Evolutionary conservation across 805 yeast genomes (phyloP), one percentile per base, ranked within the genome.

Genomic region (Lipomyces sp.): DNA sequence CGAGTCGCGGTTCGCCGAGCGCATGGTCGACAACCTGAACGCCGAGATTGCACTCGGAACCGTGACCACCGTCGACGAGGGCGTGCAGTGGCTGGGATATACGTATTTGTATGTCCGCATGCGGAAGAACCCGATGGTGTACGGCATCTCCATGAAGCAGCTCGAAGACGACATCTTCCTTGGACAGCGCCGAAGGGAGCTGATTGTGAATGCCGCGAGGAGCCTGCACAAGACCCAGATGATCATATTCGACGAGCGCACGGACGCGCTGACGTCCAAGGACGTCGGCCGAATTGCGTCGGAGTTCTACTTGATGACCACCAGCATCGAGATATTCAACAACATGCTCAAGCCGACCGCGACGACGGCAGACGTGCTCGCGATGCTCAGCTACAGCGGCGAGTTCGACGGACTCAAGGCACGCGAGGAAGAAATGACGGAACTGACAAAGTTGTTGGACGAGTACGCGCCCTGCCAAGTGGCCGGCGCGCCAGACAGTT

Each of bases 21-120:
- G 86, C 62, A 68, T 93, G 28, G 89, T 86, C 18, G 99, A 93
- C 65, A 93, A 91, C 59, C 73, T 93, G 63, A 95, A 95, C 67
- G 99, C 99, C 0, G 99, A 93, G 66, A 88, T 95, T 21, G 84
- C 98, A 0, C 68, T 93, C 18, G 99, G 99, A 1, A 90, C 95
- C 0, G 98, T 93, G 1, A 88, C 98, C 0, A 90, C 84, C 62
- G 81, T 93, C 10, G 95, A 86, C 28, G 98, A 93, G 70, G 99
- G 90, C 49, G 84, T 93, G 0, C 87, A 83, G 57, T 93, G 99
- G 99, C 73, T 93, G n/a, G 98, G 98, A 2, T 93, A 95, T 62
- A 93, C 98, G 0, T 93, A 93, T 64, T 74, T 93, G 78, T 83
- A 80, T 70, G 97, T 91, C 2, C 74, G 99, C 51, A 93, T 93